phyloP scores from a whole-genome alignment of 805 yeast species.

The Sugiyamaella floridensis region DNA sequence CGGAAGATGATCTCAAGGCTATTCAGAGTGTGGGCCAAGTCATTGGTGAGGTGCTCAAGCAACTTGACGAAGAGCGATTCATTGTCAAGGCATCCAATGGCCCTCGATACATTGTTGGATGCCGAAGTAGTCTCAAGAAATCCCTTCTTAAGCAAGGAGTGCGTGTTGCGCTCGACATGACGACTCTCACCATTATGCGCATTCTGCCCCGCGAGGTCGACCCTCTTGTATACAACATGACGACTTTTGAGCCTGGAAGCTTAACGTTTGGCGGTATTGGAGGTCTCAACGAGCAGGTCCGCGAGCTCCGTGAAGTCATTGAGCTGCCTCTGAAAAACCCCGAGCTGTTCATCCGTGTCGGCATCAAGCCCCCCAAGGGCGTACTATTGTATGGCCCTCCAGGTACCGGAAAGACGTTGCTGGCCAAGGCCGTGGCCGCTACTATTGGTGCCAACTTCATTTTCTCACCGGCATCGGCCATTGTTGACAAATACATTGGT shows the following conservation, averaged over 20 bases:
- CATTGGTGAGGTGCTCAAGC: slow-evolving; percentile 94
- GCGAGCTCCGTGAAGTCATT: slow-evolving; percentile 95
- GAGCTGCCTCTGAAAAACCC: slow-evolving; percentile 96
- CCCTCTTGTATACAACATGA: slow-evolving; percentile 96
- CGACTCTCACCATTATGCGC: slow-evolving; percentile 96
- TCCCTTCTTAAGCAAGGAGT: slow-evolving; percentile 84
- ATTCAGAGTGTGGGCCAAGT: slow-evolving; percentile 95
- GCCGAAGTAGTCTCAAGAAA: slow-evolving; percentile 85
- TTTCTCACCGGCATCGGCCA: slow-evolving; percentile 96
- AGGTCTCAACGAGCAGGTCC: slow-evolving; percentile 90
- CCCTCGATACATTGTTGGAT: slow-evolving; percentile 96
- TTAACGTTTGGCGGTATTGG: slow-evolving; percentile 92
- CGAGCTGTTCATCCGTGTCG: slow-evolving; percentile 89
- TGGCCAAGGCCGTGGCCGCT: slow-evolving; percentile 98
- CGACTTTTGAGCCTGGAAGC: slow-evolving; percentile 96
- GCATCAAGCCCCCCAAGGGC: slow-evolving; percentile 98
- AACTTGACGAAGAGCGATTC: slow-evolving; percentile 84
- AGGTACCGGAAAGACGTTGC: slow-evolving; percentile 93
- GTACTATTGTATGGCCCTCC: slow-evolving; percentile 96
- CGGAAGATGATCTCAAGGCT: slow-evolving; percentile 96
- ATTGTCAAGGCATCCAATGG: slow-evolving; percentile 96
- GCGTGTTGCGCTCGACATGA: slow-evolving; percentile 94
- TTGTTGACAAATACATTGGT: slow-evolving; percentile 96
- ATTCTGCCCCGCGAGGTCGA: slow-evolving; percentile 96
- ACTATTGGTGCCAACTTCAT: slow-evolving; percentile 97